Conservation (phyloP, 805 yeast genomes). For the Cyberlindnera japonica region DNA sequence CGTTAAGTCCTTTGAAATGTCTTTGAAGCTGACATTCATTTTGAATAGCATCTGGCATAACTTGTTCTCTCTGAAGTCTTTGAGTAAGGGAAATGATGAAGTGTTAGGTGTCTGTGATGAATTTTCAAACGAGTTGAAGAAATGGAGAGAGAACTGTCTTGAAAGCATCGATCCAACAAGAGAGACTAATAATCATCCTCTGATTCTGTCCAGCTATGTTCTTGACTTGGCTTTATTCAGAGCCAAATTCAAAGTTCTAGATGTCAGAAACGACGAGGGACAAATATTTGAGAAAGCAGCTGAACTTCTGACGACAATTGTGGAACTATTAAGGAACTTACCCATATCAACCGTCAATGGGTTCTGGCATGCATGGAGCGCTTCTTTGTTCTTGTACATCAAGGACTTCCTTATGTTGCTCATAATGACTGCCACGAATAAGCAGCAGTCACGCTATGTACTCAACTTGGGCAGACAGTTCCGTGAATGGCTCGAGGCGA, state of each 20-base stretch:
- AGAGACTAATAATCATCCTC: background rate
- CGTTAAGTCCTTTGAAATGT: slow-evolving; percentile 5
- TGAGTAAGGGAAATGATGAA: background rate
- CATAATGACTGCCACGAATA: slow-evolving; percentile 7
- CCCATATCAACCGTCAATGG: slow-evolving; percentile 5
- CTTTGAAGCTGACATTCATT: slow-evolving; percentile 7
- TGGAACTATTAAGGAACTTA: background rate
- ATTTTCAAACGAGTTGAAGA: background rate
- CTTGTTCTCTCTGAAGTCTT: slow-evolving; percentile 6
- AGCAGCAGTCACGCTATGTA: slow-evolving; percentile 7
- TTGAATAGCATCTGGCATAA: slow-evolving; percentile 5
- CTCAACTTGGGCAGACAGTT: slow-evolving; percentile 8
- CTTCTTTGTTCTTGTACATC: slow-evolving; percentile 14
- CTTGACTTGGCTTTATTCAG: slow-evolving; percentile 7
- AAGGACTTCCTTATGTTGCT: slow-evolving; percentile 11
- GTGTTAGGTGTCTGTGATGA: slow-evolving; percentile 1
- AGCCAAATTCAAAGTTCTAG: slow-evolving; percentile 9
- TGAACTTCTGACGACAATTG: slow-evolving; percentile 1
- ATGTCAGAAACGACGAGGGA: slow-evolving; percentile 1
- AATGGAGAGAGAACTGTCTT: slow-evolving; percentile 4
- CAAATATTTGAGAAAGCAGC: slow-evolving; percentile 5
- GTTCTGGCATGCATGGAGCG: slow-evolving; percentile 14
- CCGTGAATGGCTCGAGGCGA: slow-evolving; percentile 16
- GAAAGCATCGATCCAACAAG: background rate
- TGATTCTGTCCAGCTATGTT: slow-evolving; percentile 6